Percentiles rank a stretch among this genome's conserved stretches.
Conservation (phyloP, 495 filamentous ascomycete genomes). For the Penicillium fimorum region DNA sequence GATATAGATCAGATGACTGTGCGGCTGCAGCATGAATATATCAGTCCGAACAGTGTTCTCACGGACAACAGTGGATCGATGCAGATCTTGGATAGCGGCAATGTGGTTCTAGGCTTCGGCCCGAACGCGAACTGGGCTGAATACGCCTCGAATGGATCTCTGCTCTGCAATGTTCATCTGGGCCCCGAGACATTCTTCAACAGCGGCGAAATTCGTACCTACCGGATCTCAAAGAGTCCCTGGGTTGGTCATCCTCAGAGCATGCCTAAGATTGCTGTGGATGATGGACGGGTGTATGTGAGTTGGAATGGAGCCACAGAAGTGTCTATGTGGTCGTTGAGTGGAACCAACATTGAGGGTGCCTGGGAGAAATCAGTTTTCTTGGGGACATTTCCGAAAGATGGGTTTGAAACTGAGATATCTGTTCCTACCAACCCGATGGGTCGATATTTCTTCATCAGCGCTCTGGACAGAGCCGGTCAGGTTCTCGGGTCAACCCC, state of each 20-base stretch:
- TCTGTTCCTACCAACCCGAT: not conserved
- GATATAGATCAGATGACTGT: conserved; percentile 3
- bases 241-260: not conserved
- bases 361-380: not conserved
- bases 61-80: conserved; percentile 1
- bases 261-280: conserved; percentile 14
- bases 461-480: not conserved
- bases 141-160: not conserved
- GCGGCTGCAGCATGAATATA: not conserved
- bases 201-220: not conserved
- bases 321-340: conserved; percentile 30
- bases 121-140: conserved; percentile 6
- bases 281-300: conserved; percentile 13
- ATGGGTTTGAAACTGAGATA: not conserved
- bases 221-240: not conserved
- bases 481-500: not conserved
- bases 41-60: conserved; percentile 1
- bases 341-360: not conserved
- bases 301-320: conserved; percentile 50
- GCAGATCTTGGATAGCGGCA: conserved; percentile 4
- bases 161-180: conserved; percentile 1
- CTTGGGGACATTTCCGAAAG: not conserved
- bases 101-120: not conserved
- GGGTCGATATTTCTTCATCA: not conserved
- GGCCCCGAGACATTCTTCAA: not conserved